Base-by-base conservation (phyloP, 2,329 filamentous ascomycete genomes). In the Aspergillus persii region DNA sequence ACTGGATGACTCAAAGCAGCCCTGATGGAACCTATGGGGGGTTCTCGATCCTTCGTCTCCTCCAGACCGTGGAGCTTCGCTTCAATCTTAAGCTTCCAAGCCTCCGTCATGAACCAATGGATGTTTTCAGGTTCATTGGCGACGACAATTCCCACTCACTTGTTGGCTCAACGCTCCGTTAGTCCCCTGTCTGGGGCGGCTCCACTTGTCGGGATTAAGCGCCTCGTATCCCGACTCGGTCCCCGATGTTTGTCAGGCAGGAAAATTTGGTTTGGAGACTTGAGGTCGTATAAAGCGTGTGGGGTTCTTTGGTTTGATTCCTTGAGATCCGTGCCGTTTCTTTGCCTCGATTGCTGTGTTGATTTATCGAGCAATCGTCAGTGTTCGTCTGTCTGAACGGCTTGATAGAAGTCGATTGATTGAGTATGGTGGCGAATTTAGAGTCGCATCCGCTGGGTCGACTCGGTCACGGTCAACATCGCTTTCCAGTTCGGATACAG, bases 381-480 rank as follows among this genome's bases (percentile, higher is more conserved):
- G n/a, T 47, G 44, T 47, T 46, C 6, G 18, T 23, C 11, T 46
- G 18, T 47, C 44, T 27, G 18, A 47, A 26, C 36, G 36, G 5
- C 4, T 47, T 12, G 18, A 23, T 11, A 9, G 44, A 47, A 4
- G 9, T 47, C 18, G 18, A 23, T 23, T 23, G 18, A 47, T 26
- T 50, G 41, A 57, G 33, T 39, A 67, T 68, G 66, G 50, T 59
- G 8, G 47, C 57, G 31, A 49, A 47, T 36, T 31, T 54, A 39
- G 47, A 56, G 36, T 3, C 12, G n/a, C 9, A 12, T 48, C 52
- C 36, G 52, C 30, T 51, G 60, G 50, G 15, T 50, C 53, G 41
- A 29, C 51, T 11, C 62, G 54, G 49, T 57, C 65, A 46, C 61
- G 56, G 23, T 64, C 66, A 27, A 61, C 55, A 6, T 64, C 64